Base-by-base conservation (phyloP, 495 filamentous ascomycete genomes). In the Hypoxylon crocopeplum region DNA sequence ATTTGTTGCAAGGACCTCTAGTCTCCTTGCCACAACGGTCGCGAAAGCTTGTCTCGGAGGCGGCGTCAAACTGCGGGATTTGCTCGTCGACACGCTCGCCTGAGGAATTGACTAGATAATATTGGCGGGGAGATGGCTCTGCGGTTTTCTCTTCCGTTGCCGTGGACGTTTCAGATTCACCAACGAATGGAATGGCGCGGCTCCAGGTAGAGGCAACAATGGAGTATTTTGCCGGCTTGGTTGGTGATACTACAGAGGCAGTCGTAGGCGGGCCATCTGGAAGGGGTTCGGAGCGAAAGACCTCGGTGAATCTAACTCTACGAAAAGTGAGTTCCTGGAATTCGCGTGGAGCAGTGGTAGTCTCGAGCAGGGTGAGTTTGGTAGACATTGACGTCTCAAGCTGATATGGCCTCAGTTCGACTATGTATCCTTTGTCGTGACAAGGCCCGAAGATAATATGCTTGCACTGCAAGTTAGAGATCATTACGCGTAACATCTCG, bases 371-470 rank as follows among this genome's bases (percentile, higher is more conserved):
- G 6, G 48, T 54, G 1, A 67, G 34, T 17, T 45, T 59, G 12
- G 42, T 62, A 27, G 42, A 42, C 27, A 71, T 64, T 46, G 68
- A 67, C 10, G 48, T 51, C 13, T 63, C 66, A 16, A 52, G 42
- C 16, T 68, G 65, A 42, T 68, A 72, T 0, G 73, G 66, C 11
- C 48, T 36, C 11, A 89, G 59, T 30, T 83, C 69, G 11, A 80
- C 77, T 13, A 82, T 69, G 69, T 87, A 88, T 27, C 80, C 80
- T 11, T 74, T 75, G 54, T 89, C 84, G 48, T 88, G 84, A 56
- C 85, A 88, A 29, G 79, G 81, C 6, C 82, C 86, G 47, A 86
- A 85, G 62, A 84, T 82, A 29, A 89, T 84, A 69, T 88, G 85
- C 46, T 82, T 84, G 75, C 86, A 89, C 59, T 87, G 82, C 40